Percentiles rank a stretch among this genome's conserved stretches.
These are phyloP conservation scores for Sonneratia caseolaris DNA, from an alignment of 345 rosid species.

Conservation along the genomic window DNA sequence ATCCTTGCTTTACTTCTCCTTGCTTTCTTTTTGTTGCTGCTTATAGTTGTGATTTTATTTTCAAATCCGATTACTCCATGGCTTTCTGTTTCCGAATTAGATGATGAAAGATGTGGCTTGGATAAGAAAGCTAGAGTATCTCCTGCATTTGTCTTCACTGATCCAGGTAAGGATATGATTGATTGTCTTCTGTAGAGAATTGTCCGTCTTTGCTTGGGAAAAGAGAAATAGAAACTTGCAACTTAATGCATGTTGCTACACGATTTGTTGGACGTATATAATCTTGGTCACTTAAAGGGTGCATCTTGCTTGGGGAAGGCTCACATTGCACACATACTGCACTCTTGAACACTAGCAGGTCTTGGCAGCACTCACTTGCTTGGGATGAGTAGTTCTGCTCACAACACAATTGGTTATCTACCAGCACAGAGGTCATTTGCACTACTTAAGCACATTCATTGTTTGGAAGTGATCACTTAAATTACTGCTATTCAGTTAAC, in stretches of 20 bases:
- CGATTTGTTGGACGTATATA: neutral
- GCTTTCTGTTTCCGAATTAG: slow-evolving; percentile 17
- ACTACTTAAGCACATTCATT: slow-evolving; percentile 64
- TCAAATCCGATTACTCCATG: neutral
- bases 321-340: slow-evolving; percentile 92
- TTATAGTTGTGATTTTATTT: neutral
- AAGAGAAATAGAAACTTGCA: neutral
- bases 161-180: slow-evolving; percentile 26
- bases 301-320: slow-evolving; percentile 40
- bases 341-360: slow-evolving; percentile 98
- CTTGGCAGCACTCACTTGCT: slow-evolving; percentile 80
- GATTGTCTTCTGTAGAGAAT: slow-evolving; percentile 3
- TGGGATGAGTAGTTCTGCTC: slow-evolving; percentile 85
- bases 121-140: slow-evolving; percentile 50
- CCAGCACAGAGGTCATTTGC: slow-evolving; percentile 94
- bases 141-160: slow-evolving; percentile 18
- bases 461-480: slow-evolving; percentile 28
- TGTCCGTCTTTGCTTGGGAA: neutral
- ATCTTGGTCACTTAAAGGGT: slow-evolving; percentile 41
- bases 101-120: slow-evolving; percentile 45
- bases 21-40: slow-evolving; percentile 6
- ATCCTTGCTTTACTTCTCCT: slow-evolving; percentile 1
- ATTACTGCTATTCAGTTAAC: slow-evolving; percentile 14
- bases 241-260: slow-evolving; percentile 14
- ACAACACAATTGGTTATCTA: slow-evolving; percentile 85